These are phyloP conservation scores for Leishmania amazonensis DNA, from an alignment of 208 protist species.

Conservation along the genomic window DNA sequence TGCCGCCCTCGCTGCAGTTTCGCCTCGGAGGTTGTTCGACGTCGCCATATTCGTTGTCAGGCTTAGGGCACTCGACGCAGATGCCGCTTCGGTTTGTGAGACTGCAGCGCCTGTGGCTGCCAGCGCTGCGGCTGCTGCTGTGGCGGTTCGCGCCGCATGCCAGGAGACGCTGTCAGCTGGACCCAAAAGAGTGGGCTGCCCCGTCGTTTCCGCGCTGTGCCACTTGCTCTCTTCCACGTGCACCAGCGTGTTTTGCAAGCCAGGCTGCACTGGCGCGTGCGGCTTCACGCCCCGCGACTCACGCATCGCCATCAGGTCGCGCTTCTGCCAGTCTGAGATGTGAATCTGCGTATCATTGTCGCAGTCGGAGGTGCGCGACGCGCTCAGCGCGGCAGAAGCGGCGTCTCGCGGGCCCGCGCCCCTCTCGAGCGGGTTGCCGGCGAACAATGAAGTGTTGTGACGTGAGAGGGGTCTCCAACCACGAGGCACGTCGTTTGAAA, in stretches of 20 bases:
- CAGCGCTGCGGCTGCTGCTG: neutral
- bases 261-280: conserved; percentile 3
- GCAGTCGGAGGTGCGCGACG: neutral
- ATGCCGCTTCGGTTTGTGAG: neutral
- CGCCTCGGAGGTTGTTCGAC: neutral
- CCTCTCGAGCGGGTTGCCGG: neutral
- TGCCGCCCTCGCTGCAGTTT: neutral
- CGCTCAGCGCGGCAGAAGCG: neutral
- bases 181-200: neutral
- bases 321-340: conserved; percentile 10
- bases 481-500: neutral
- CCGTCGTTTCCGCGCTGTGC: neutral
- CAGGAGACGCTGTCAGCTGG: neutral
- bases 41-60: too few species aligned
- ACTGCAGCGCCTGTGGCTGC: neutral
- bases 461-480: neutral
- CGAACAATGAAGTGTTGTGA: neutral
- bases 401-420: neutral
- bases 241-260: conserved; percentile 9
- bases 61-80: neutral
- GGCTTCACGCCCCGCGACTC: conserved; percentile 7
- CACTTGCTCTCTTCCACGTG: conserved; percentile 21
- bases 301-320: conserved; percentile 5
- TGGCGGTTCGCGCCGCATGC: neutral
- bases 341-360: neutral